Percentiles rank a stretch among this genome's conserved stretches.
phyloP scores from a whole-genome alignment of 2,329 filamentous ascomycete genomes.

The Beauveria asiatica region DNA sequence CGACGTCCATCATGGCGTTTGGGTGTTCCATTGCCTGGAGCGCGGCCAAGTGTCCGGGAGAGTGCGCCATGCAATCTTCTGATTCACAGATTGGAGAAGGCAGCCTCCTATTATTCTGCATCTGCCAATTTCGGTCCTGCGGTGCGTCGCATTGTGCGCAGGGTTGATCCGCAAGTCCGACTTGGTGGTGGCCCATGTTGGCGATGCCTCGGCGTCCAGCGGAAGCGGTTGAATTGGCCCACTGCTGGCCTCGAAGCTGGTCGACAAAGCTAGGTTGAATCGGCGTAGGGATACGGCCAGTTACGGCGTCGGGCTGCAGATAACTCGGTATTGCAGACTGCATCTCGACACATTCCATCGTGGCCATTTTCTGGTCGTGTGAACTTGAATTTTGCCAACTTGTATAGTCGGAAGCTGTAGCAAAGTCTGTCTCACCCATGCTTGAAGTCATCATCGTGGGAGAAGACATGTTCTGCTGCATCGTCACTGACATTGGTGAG shows the following conservation, averaged over 20 bases:
- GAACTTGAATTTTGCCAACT: neutral
- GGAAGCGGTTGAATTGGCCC: conserved; percentile 26
- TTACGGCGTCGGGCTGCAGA: conserved; percentile 14
- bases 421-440: conserved; percentile 30
- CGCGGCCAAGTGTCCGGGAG: conserved; percentile 21
- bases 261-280: conserved; percentile 51
- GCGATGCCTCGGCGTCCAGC: conserved; percentile 26
- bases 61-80: conserved; percentile 38
- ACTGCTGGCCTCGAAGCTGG: conserved; percentile 45
- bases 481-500: conserved; percentile 29
- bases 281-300: conserved; percentile 48
- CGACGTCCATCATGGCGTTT: conserved; percentile 30
- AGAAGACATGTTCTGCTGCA: conserved; percentile 22
- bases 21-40: conserved; percentile 34
- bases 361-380: neutral
- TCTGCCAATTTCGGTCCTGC: conserved; percentile 42
- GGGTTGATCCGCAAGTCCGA: conserved; percentile 29
- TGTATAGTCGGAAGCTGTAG: neutral
- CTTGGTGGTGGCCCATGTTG: conserved; percentile 32
- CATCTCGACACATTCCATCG: neutral
- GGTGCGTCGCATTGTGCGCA: conserved; percentile 34
- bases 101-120: conserved; percentile 45
- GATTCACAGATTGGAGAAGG: conserved; percentile 53
- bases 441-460: conserved; percentile 32
- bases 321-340: conserved; percentile 15